phyloP scores from a whole-genome alignment of 2,329 filamentous ascomycete genomes.

The Gyromitra esculenta region DNA sequence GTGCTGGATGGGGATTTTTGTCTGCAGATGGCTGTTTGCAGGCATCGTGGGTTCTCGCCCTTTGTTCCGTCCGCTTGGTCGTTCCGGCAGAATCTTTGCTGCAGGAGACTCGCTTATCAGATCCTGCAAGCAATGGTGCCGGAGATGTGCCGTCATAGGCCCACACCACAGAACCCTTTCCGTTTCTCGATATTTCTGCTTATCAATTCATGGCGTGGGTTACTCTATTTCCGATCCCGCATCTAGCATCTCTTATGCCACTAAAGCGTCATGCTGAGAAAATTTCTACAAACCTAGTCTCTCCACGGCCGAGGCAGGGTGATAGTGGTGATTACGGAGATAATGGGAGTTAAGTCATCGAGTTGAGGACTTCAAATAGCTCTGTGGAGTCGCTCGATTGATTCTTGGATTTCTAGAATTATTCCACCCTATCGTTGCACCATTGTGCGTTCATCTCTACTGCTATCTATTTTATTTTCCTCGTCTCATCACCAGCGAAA shows the following conservation, averaged over 20 bases:
- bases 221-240: conserved; percentile 2
- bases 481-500: conserved; percentile 48
- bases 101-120: not conserved
- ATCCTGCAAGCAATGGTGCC: not conserved
- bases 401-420: not conserved
- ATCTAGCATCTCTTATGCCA: too few relatives aligned
- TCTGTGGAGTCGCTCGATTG: not conserved
- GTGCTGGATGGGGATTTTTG: not conserved
- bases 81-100: not conserved
- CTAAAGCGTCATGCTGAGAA: conserved; percentile 4
- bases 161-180: not conserved
- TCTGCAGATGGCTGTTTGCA: not conserved
- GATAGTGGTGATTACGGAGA: conserved; percentile 34
- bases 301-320: not conserved
- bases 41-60: not conserved
- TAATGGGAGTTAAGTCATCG: conserved; percentile 22
- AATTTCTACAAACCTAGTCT: not conserved
- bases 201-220: not conserved
- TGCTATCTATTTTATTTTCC: not conserved
- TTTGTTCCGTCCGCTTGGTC: not conserved
- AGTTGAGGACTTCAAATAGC: conserved; percentile 24
- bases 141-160: conserved; percentile 13
- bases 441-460: not conserved
- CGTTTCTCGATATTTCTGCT: not conserved
- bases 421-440: conserved; percentile 1